Evolutionary conservation across 495 filamentous ascomycete species (phyloP), one percentile per base, ranked within the genome.

Genomic region (Annulohypoxylon stygium): DNA sequence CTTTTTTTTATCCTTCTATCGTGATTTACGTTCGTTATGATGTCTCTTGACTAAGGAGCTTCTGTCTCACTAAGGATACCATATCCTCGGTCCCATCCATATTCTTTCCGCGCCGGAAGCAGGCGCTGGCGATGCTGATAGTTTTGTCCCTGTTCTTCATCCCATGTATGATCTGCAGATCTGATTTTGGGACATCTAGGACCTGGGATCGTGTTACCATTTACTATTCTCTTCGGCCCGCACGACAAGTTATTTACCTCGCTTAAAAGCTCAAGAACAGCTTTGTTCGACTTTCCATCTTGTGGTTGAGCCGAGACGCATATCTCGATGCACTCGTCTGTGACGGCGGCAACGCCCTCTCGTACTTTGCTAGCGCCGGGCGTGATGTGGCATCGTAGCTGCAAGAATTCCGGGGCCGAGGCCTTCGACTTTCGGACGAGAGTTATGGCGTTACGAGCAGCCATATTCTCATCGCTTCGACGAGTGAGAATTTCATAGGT

Each of bases 201-300:
- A 66, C 62, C 30, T 54, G 64, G 41, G 50, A 26, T 20, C 16
- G 23, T 60, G 43, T 71, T 67, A 51, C 63, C 54, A 63, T 18
- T n/a, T 26, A 11, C 6, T 37, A 23, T 12, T 41, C 33, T 59
- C 39, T 18, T n/a, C 11, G n/a, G 5, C 12, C 12, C 1, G 2
- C 1, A 43, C 39, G 2, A 3, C 12, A 5, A 45, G 30, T 11
- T 47, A 61, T 80, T 62, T 76, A 92, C 90, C 82, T 89, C 82
- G 64, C 90, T 90, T 43, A 93, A 79, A 5, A 92, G 78, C 61
- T 88, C 84, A 66, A 89, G 82, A 7, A 92, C 89, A 12, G 90
- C 89, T 62, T 84, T 83, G 71, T 93, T 93, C 3, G 90, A 88
- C 76, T 90, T 89, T 2, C 90, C 90, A 23, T 92, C 88, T 39